Conservation (phyloP, 345 rosid genomes). For the Tarenaya hassleriana region DNA sequence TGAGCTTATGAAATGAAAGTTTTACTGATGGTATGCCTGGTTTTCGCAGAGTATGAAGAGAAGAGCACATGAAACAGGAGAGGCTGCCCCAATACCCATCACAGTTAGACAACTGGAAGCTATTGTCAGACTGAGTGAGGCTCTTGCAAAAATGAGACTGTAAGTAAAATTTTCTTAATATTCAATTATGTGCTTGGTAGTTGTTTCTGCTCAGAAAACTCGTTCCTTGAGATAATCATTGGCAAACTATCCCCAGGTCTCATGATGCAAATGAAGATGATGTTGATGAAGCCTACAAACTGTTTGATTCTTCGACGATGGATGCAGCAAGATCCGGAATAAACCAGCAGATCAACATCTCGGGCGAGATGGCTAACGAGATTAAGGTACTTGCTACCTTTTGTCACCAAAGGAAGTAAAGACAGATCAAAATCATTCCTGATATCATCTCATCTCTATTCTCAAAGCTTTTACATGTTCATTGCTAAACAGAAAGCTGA, state of each 20-base stretch:
- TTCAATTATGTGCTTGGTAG: slow-evolving; percentile 15
- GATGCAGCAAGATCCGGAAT: slow-evolving; percentile 97
- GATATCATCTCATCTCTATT: no score
- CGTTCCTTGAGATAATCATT: no score
- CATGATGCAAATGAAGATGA: slow-evolving; percentile 78
- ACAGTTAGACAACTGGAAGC: slow-evolving; percentile 97
- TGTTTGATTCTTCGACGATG: slow-evolving; percentile 88
- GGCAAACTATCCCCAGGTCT: slow-evolving; percentile 55
- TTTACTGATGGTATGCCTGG: no score
- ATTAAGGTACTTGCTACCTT: slow-evolving; percentile 48
- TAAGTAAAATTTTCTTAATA: no score
- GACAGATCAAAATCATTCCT: no score
- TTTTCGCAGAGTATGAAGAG: slow-evolving; percentile 93
- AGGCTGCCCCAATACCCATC: slow-evolving; percentile 76
- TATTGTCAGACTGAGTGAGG: slow-evolving; percentile 80
- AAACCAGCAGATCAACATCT: slow-evolving; percentile 74
- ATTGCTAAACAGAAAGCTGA: slow-evolving; percentile 69
- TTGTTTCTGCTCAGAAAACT: no score
- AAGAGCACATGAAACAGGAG: slow-evolving; percentile 92
- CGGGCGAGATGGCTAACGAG: slow-evolving; percentile 72
- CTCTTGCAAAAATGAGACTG: slow-evolving; percentile 94
- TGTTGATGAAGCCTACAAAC: slow-evolving; percentile 80
- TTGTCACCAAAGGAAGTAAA: neutral
- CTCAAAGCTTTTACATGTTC: slow-evolving; percentile 1
- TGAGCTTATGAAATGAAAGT: no score